phyloP scores from a whole-genome alignment of 176 grass and related monocot species.

The Eremochloa ophiuroides region DNA sequence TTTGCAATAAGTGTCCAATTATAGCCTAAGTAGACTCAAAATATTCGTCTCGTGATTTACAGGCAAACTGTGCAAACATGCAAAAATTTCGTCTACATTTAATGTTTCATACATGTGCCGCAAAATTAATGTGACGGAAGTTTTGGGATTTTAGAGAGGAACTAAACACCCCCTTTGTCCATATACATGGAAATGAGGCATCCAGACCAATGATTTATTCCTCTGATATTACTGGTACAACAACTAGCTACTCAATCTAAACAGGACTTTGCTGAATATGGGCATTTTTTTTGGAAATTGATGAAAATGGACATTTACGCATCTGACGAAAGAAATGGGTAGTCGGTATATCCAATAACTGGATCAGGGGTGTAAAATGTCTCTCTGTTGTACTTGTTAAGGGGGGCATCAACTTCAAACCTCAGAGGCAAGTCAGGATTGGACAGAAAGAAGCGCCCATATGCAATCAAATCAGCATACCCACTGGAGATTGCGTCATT shows the following conservation, averaged over 20 bases:
- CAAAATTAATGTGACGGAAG: too few relatives aligned
- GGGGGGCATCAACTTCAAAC: conserved; percentile 58
- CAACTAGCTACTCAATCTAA: background rate
- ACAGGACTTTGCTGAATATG: background rate
- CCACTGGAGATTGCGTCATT: conserved; percentile 48
- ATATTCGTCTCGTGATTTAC: too few relatives aligned
- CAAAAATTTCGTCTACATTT: too few relatives aligned
- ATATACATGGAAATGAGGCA: conserved; percentile 10
- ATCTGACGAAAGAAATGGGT: conserved; percentile 54
- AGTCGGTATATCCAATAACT: conserved; percentile 68
- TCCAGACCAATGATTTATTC: conserved; percentile 2
- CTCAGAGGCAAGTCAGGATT: conserved; percentile 74
- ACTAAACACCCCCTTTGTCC: too few relatives aligned
- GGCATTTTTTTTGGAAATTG: background rate
- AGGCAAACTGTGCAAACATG: too few relatives aligned
- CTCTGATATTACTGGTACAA: conserved; percentile 9
- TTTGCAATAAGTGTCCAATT: too few relatives aligned
- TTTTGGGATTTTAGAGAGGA: too few relatives aligned
- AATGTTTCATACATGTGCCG: too few relatives aligned
- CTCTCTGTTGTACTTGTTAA: conserved; percentile 62
- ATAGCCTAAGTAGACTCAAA: too few relatives aligned
- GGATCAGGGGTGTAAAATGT: conserved; percentile 80
- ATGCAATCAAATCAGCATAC: conserved; percentile 73
- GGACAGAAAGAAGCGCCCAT: conserved; percentile 63
- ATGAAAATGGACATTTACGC: background rate